These are phyloP conservation scores for Benincasa hispida DNA, from an alignment of 306 rosid genomes.

Conservation along the genomic window DNA sequence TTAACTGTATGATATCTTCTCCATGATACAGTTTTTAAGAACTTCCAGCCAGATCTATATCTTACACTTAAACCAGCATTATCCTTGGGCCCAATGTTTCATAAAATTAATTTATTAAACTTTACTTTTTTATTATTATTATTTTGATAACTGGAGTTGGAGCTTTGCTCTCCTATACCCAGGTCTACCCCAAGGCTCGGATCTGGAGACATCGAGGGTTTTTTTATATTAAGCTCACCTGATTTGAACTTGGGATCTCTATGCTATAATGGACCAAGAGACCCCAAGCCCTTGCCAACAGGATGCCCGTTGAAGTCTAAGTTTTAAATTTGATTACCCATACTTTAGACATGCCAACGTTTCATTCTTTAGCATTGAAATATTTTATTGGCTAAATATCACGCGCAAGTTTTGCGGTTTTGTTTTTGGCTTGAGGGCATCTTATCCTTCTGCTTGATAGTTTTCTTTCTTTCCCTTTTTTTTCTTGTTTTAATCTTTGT, in stretches of 20 bases:
- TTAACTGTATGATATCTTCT: background rate
- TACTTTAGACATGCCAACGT: background rate
- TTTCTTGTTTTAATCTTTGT: background rate
- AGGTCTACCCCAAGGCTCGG: background rate
- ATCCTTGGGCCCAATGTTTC: background rate
- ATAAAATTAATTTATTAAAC: background rate
- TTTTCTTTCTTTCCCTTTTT: too few relatives aligned
- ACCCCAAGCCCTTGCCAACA: background rate
- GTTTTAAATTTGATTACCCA: background rate
- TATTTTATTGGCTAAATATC: background rate
- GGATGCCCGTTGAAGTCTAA: background rate
- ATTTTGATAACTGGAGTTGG: background rate
- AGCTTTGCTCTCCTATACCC: background rate
- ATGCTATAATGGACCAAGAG: background rate
- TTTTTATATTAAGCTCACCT: background rate
- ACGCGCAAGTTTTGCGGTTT: background rate
- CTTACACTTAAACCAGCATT: background rate
- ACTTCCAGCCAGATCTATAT: background rate
- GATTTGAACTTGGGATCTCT: background rate
- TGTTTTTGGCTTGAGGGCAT: background rate
- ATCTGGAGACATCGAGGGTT: background rate
- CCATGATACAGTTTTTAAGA: background rate
- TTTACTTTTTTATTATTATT: too few relatives aligned
- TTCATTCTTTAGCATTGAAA: background rate
- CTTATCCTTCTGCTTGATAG: background rate